Conservation (phyloP, 345 rosid species). For the Streptanthus diversifolius region DNA sequence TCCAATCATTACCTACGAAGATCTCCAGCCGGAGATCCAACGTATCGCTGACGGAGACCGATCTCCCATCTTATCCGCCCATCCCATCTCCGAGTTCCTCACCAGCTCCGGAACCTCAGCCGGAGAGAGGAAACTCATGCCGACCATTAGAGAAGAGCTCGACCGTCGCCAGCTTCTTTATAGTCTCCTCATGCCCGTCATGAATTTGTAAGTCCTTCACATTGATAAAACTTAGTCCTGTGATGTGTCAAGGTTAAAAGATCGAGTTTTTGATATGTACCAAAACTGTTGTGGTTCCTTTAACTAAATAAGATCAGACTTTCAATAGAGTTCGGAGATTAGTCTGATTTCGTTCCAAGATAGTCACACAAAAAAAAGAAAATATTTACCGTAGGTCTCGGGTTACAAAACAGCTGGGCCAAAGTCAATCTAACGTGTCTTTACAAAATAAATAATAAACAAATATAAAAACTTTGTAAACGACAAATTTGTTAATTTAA, state of each 20-base stretch:
- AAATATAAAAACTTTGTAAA: background rate
- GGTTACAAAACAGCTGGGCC: background rate
- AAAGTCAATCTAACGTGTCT: background rate
- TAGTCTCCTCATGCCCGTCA: slow-evolving; percentile 94
- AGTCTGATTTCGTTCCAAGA: background rate
- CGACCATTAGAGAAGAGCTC: slow-evolving; percentile 82
- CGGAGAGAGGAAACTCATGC: slow-evolving; percentile 97
- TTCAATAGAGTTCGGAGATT: too few relatives aligned
- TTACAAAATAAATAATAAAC: background rate
- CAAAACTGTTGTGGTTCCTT: too few relatives aligned
- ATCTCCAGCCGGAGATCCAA: slow-evolving; percentile 82
- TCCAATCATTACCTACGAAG: slow-evolving; percentile 80
- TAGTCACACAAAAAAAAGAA: too few relatives aligned
- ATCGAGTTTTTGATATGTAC: too few relatives aligned
- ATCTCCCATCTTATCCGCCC: slow-evolving; percentile 77
- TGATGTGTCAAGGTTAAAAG: background rate
- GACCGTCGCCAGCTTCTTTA: slow-evolving; percentile 87
- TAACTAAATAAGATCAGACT: too few relatives aligned
- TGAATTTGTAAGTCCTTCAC: slow-evolving; percentile 74
- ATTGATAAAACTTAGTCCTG: background rate
- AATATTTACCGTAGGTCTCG: too few relatives aligned
- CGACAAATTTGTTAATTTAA: background rate
- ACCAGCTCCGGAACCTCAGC: slow-evolving; percentile 99
- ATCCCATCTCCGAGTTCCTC: slow-evolving; percentile 93
- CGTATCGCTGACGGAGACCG: slow-evolving; percentile 92